Evolutionary conservation across 1,139 yeast species (phyloP).

Genomic region (Taphrina communis): DNA sequence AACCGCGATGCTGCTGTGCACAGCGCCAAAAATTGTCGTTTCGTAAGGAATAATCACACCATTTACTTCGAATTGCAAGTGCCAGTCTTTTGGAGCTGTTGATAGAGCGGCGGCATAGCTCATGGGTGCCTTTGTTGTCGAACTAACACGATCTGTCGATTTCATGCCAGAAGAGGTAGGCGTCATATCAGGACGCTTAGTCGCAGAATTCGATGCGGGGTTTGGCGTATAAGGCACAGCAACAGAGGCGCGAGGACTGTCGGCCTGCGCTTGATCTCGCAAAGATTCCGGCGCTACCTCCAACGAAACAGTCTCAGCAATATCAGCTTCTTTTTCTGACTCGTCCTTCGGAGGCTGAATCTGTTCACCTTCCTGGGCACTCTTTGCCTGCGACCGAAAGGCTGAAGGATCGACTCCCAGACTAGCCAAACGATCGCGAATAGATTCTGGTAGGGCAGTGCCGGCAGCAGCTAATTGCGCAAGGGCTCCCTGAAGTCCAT

Average conservation of each 20-base stretch:
- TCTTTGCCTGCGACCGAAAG: background rate
- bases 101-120: constrained; percentile 45
- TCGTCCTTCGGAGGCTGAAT: background rate
- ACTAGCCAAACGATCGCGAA: constrained; percentile 18
- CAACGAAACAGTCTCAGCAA: background rate
- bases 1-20: constrained; percentile 58
- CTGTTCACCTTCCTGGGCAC: background rate
- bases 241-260: background rate
- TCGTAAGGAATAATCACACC: constrained; percentile 69
- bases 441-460: constrained; percentile 16
- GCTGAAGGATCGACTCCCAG: constrained; percentile 21
- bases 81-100: constrained; percentile 51
- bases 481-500: constrained; percentile 16
- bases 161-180: background rate
- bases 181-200: background rate
- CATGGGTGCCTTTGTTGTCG: constrained; percentile 15
- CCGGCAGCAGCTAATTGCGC: constrained; percentile 34
- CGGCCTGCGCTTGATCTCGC: background rate
- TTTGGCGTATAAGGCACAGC: background rate
- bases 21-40: constrained; percentile 80
- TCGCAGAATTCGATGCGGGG: background rate
- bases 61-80: constrained; percentile 66
- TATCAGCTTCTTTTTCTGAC: background rate
- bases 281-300: background rate
- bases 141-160: background rate